Conservation (phyloP, 2,329 filamentous ascomycete genomes). For the Fusarium sp. region DNA sequence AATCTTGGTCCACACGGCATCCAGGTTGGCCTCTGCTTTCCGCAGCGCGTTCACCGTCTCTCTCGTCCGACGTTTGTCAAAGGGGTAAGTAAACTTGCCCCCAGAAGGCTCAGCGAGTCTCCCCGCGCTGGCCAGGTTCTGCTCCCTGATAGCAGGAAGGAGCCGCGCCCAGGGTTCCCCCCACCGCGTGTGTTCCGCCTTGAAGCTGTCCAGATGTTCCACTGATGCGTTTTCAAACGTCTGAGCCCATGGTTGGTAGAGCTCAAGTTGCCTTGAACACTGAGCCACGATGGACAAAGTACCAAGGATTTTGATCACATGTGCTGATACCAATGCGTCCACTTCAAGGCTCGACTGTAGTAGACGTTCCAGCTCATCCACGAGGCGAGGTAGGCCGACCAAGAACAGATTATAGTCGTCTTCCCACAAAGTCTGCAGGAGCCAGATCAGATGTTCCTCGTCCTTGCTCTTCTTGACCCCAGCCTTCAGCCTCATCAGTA, state of each 20-base stretch:
- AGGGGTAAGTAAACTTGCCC: conserved; percentile 57
- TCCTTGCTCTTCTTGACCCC: conserved; percentile 35
- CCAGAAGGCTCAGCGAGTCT: conserved; percentile 50
- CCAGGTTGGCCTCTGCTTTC: conserved; percentile 58
- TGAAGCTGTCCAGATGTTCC: conserved; percentile 40
- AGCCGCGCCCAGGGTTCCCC: conserved; percentile 27
- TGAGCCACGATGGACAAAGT: conserved; percentile 60
- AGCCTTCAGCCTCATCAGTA: conserved; percentile 25
- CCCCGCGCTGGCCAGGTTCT: conserved; percentile 17
- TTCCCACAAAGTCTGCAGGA: conserved; percentile 54
- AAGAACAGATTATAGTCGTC: conserved; percentile 49
- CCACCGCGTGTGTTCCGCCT: conserved; percentile 40
- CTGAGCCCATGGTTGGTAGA: conserved; percentile 62
- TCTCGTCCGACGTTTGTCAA: conserved; percentile 58
- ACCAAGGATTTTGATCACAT: conserved; percentile 52
- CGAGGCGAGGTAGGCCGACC: conserved; percentile 47
- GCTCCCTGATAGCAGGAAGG: conserved; percentile 20
- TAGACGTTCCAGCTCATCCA: conserved; percentile 63
- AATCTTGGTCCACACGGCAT: conserved; percentile 20
- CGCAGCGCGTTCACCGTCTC: conserved; percentile 59
- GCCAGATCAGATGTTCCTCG: conserved; percentile 49
- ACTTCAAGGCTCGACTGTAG: conserved; percentile 52
- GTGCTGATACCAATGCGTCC: conserved; percentile 53
- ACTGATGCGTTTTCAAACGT: conserved; percentile 50
- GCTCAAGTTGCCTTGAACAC: conserved; percentile 57